Evolutionary conservation across 139 green algal species (phyloP).

Genomic region (Yamagishiella unicocca): DNA sequence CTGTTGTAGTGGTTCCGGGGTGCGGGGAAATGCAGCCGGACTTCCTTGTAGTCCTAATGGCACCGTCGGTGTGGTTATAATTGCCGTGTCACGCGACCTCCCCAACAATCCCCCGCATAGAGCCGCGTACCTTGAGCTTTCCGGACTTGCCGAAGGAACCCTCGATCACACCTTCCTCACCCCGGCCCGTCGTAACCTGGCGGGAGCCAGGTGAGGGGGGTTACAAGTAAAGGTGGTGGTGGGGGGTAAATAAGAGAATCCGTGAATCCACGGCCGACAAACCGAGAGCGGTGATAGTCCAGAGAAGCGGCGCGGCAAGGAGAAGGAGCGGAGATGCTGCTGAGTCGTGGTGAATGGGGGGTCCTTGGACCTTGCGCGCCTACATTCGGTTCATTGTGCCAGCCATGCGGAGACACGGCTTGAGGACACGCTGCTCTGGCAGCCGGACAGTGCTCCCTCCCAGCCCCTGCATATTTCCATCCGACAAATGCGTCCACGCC

Average conservation of each 20-base stretch:
- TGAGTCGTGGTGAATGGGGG: not conserved
- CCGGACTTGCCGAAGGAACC: conserved; percentile 89
- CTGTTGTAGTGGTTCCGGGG: not conserved
- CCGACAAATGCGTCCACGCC: not conserved
- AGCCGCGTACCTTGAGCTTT: conserved; percentile 84
- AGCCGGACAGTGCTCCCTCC: too few relatives aligned
- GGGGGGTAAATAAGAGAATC: not conserved
- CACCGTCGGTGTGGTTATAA: too few relatives aligned
- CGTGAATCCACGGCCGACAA: too few relatives aligned
- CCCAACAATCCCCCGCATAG: too few relatives aligned
- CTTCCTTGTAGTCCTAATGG: too few relatives aligned
- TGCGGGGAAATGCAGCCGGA: too few relatives aligned
- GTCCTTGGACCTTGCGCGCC: not conserved
- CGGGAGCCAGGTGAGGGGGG: not conserved
- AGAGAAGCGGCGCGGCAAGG: not conserved
- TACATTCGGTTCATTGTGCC: not conserved
- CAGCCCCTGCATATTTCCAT: too few relatives aligned
- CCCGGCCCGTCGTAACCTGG: conserved; percentile 62
- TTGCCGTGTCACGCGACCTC: too few relatives aligned
- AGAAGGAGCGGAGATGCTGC: not conserved
- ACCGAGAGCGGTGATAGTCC: not conserved
- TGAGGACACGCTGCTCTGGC: too few relatives aligned
- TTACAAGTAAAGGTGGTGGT: not conserved
- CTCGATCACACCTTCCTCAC: conserved; percentile 77
- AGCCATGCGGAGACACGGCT: not conserved